Base-by-base conservation (phyloP, 805 yeast genomes). In the Zygoascus biomembranicola region DNA sequence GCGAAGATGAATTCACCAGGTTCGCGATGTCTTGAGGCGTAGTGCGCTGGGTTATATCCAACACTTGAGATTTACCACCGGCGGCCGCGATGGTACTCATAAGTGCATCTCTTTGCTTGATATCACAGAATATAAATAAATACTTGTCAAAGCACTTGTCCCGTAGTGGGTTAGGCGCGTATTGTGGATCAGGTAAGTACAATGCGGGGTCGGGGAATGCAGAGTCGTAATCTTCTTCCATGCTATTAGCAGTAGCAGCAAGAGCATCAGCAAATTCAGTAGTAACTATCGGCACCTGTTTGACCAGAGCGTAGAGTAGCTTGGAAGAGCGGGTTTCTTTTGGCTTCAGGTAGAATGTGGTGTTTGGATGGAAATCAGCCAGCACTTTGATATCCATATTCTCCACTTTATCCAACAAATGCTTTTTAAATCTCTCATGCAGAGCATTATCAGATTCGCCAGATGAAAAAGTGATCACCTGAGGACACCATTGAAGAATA, bases 221-320 rank as follows among this genome's bases (percentile, higher is more conserved):
- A 1, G 13, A 44, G 13, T 61, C 60, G 54, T 62, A 66, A 42
- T 65, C 55, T 1, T 42, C 19, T 28, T 57, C 54, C 44, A 59
- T 39, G 14, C 23, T 43, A 5, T 57, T 57, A 5, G 57, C 62
- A 2, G 55, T 47, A 1, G 37, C 52, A 1, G 49, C 37, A 0
- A 71, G 42, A 0, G 61, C 62, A 1, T 61, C 52, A 1, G 61
- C 52, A 51, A 56, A 71, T 1, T 57, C 63, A 8, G 52, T 49
- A 11, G 55, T 57, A 2, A 67, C 66, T 1, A 73, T 57, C 0
- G 73, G 72, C 0, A 71, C 58, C 9, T 58, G 61, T 8, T 55
- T 50, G 16, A 67, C 58, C 52, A 73, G 52, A 0, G 76, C 75
- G 16, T 62, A 66, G 31, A 69, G 54, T 2, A 67, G 52, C 41